phyloP scores from a whole-genome alignment of 2,329 filamentous ascomycete genomes.

The Fusarium tupiense region DNA sequence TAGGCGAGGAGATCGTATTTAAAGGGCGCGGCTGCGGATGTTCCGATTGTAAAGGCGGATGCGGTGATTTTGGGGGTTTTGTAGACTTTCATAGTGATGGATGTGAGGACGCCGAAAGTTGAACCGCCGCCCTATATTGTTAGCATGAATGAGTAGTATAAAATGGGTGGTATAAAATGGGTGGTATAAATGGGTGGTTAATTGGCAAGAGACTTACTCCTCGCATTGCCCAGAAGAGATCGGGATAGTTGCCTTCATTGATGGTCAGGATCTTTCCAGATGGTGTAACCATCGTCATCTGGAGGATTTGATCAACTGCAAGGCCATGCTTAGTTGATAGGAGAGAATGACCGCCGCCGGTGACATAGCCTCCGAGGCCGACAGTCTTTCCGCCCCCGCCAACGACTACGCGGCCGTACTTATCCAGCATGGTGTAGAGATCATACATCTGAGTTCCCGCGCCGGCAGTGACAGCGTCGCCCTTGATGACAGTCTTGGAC shows the following conservation, averaged over 20 bases:
- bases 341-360: slow-evolving; percentile 69
- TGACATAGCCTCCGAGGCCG: slow-evolving; percentile 68
- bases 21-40: slow-evolving; percentile 43
- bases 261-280: slow-evolving; percentile 59
- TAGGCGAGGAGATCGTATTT: slow-evolving; percentile 60
- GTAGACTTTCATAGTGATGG: slow-evolving; percentile 64
- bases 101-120: slow-evolving; percentile 69
- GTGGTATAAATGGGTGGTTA: not conserved
- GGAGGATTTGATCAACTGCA: slow-evolving; percentile 69
- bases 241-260: slow-evolving; percentile 62
- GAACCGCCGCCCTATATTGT: slow-evolving; percentile 62
- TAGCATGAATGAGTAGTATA: not conserved
- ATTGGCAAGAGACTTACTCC: slow-evolving; percentile 54
- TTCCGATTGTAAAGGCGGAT: slow-evolving; percentile 36
- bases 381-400: slow-evolving; percentile 66
- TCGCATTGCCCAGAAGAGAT: slow-evolving; percentile 72
- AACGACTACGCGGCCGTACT: slow-evolving; percentile 60
- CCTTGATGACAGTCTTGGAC: slow-evolving; percentile 53
- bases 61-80: slow-evolving; percentile 51
- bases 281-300: slow-evolving; percentile 66
- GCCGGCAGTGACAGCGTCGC: slow-evolving; percentile 61
- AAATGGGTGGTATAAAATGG: not conserved
- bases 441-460: slow-evolving; percentile 63
- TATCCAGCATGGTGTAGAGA: slow-evolving; percentile 56
- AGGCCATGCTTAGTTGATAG: slow-evolving; percentile 65